A percentile compares a stretch with the other conserved stretches of the same genome.
These are phyloP conservation scores for Citrus cavaleriei DNA, from an alignment of 345 rosid species.

Conservation along the genomic window DNA sequence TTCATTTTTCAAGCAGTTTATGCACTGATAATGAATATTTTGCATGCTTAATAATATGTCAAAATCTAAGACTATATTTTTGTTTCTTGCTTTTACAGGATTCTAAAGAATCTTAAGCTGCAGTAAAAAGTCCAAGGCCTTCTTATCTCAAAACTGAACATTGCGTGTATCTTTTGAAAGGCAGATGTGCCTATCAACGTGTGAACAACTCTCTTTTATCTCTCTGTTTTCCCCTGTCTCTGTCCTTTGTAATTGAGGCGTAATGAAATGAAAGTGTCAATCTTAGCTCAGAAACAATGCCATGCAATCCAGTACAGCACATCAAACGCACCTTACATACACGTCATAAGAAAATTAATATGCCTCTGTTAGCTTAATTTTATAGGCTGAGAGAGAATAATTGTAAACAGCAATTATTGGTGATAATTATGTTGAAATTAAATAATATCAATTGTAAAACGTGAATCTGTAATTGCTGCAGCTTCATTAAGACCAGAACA, in stretches of 20 bases:
- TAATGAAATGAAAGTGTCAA: conserved; percentile 5
- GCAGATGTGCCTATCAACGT: neutral
- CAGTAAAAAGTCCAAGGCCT: conserved; percentile 6
- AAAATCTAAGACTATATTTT: neutral
- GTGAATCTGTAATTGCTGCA: too few relatives aligned
- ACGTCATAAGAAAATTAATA: neutral
- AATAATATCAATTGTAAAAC: too few relatives aligned
- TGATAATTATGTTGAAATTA: too few relatives aligned
- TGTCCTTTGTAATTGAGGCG: neutral
- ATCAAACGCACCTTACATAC: neutral
- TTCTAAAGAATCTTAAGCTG: conserved; percentile 23
- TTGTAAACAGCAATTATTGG: too few relatives aligned
- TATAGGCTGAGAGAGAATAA: neutral
- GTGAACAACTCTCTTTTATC: neutral
- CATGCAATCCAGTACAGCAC: too few relatives aligned
- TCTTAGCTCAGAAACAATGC: neutral
- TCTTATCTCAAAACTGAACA: neutral
- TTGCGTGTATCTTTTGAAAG: neutral
- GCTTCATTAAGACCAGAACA: too few relatives aligned
- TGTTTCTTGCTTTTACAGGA: conserved; percentile 10
- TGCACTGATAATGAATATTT: neutral
- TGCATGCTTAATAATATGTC: neutral
- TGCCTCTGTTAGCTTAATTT: neutral
- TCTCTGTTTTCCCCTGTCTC: neutral
- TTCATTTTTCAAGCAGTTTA: neutral